These are phyloP conservation scores for Globisporangium cylindrosporum DNA, from an alignment of 352 stramenopile species.

Conservation along the genomic window DNA sequence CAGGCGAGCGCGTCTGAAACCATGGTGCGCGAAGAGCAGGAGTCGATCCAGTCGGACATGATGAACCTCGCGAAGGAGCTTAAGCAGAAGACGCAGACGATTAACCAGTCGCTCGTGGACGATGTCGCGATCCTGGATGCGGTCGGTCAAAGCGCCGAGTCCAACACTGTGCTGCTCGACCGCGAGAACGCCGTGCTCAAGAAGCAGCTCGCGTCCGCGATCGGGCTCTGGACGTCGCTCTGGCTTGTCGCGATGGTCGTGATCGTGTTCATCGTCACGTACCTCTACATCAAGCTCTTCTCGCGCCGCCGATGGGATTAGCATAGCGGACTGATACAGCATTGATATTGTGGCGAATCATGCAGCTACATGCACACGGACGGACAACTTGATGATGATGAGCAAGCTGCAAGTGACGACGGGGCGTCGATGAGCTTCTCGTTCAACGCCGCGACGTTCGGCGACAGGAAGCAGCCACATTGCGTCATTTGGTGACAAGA, in stretches of 20 bases:
- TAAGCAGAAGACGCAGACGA: conserved; percentile 69
- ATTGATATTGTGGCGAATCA: too few relatives aligned
- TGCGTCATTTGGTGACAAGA: too few relatives aligned
- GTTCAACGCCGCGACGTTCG: background rate
- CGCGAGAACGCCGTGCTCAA: conserved; percentile 63
- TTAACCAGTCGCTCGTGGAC: conserved; percentile 67
- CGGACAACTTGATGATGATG: background rate
- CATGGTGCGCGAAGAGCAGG: conserved; percentile 55
- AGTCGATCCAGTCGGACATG: conserved; percentile 75
- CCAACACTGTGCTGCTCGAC: conserved; percentile 55
- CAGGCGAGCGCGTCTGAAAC: conserved; percentile 37
- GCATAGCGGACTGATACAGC: background rate
- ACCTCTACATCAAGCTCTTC: conserved; percentile 83
- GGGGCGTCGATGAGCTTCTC: background rate
- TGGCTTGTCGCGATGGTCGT: conserved; percentile 61
- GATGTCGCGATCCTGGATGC: conserved; percentile 77
- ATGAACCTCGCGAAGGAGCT: conserved; percentile 65
- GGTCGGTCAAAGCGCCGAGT: conserved; percentile 67
- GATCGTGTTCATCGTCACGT: conserved; percentile 63
- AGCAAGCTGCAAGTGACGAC: background rate
- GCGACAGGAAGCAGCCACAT: background rate
- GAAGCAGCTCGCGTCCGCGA: conserved; percentile 63
- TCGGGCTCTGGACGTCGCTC: conserved; percentile 73
- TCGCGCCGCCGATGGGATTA: conserved; percentile 43
- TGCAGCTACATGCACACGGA: too few relatives aligned